phyloP scores from a whole-genome alignment of 78 protist genomes.

The Dictyostelium intermedium region DNA sequence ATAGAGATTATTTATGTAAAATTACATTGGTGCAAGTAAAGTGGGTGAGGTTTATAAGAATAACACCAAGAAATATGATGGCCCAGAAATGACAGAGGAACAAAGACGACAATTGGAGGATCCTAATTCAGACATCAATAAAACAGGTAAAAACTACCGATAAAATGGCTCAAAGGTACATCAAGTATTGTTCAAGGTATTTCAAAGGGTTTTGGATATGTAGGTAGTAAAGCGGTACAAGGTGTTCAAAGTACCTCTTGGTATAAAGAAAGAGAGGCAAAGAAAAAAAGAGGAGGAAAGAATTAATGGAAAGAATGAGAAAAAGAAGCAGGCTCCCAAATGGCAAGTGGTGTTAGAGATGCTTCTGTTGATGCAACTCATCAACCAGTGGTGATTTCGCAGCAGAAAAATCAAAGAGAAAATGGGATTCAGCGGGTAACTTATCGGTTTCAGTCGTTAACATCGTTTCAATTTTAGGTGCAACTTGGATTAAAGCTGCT shows the following conservation, averaged over 20 bases:
- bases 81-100: slow-evolving; percentile 75
- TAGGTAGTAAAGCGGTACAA: slow-evolving; percentile 20
- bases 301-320: slow-evolving; percentile 46
- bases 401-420: slow-evolving; percentile 27
- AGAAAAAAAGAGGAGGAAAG: slow-evolving; percentile 28
- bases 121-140: slow-evolving; percentile 16
- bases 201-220: slow-evolving; percentile 26
- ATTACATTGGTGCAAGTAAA: slow-evolving; percentile 59
- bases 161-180: slow-evolving; percentile 43
- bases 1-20: too few relatives aligned
- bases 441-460: slow-evolving; percentile 17
- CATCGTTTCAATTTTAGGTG: slow-evolving; percentile 10
- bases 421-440: slow-evolving; percentile 48
- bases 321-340: slow-evolving; percentile 11
- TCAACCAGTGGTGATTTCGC: slow-evolving; percentile 61
- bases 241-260: slow-evolving; percentile 22
- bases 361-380: slow-evolving; percentile 42
- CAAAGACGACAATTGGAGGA: slow-evolving; percentile 39
- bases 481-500: slow-evolving; percentile 47
- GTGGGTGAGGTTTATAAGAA: slow-evolving; percentile 55
- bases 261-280: slow-evolving; percentile 55
- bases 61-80: slow-evolving; percentile 66
- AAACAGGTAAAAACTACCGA: background rate
- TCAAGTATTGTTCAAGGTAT: slow-evolving; percentile 30
- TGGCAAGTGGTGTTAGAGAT: slow-evolving; percentile 60